Base-by-base conservation (phyloP, 306 rosid species). In the Trifolium repens region DNA sequence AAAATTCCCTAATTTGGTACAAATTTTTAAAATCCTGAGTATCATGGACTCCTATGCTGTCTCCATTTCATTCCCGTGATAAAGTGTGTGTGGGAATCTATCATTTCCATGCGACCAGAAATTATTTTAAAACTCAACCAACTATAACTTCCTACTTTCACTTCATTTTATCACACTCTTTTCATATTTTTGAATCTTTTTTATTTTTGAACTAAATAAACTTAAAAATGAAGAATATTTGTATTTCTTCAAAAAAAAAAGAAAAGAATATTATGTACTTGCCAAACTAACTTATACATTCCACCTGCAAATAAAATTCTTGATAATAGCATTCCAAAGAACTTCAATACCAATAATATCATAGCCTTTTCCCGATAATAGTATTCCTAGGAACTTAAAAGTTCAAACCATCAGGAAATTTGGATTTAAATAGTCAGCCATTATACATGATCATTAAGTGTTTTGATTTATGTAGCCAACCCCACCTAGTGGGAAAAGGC, bases 391-490 rank as follows among this genome's bases (percentile, higher is more conserved):
- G 43, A 2, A 4, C 26, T 26, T 6, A 7, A 5, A 9, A 9
- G 39, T 46, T 35, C 70, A 64, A 65, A 65, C 50, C 50, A 17
- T 65, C 32, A 65, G 52, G 19, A 19, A 39, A 5, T 9, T 19
- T 32, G 71, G 53, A 40, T 66, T 66, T 12, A 66, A 66, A 39
- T 66, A 42, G 34, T 66, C 54, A 10, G 24, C 17, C 35, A 66
- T 22, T 5, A 42, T 15, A 66, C 17, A 40, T 42, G 53, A 42
- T 67, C 53, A 24, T 12, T 40, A 26, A 22, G 34, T 55, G 5
- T 12, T 22, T 39, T 65, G 13, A 39, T 65, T 44, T 7, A 65
- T 65, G 32, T 11, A 39, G 34, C 52, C 52, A 40, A 65, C 10
- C 16, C 32, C 32, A 1, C 27, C 49, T 64, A 37, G 69, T 64